Evolutionary conservation across 2,329 filamentous ascomycete species (phyloP), one percentile per base, ranked within the genome.

Genomic region (Cladosporium sphaerospermum): DNA sequence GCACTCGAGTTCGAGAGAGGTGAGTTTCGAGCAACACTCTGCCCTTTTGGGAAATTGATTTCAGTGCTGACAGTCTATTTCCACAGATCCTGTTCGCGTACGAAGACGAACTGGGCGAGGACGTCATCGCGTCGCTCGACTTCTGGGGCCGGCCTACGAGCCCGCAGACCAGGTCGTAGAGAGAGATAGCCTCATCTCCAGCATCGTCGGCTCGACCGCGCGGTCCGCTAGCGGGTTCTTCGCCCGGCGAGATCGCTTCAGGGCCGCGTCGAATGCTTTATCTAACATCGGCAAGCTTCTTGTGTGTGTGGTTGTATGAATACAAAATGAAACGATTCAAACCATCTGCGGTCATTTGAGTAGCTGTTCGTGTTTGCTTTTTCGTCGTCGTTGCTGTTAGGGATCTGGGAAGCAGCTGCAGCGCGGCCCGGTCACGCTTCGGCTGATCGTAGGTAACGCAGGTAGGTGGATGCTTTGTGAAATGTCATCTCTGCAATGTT

Each of bases 1-100:
- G 61, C 93, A 99, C 74, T 92, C 90, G 69, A 96, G 89, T 64
- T 96, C 92, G 55, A 84, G 95, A 76, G 93, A 99, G 85, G 93
- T 96, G 75, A 74, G 81, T 70, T 54, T 52, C 18, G 14, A 2
- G 16, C 32, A 49, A 48, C 14, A 33, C 36, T 18, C 16, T 18
- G 14, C 16, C 16, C 16, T 18, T 18, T 18, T 23, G 14, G 18
- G 44, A 23, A 7, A 2, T 19, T 34, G 23, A 16, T 41, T 37
- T 47, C 16, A 16, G 16, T 55, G 43, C 55, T 59, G 33, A 61
- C 50, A 16, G n/a, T 57, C 31, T 63, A 41, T 52, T 13, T 31
- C 49, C 40, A 18, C 64, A 99, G 93, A 97, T 99, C 62, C 74
- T 99, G 49, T 97, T 96, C 72, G 92, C 93, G 45, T 96, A 96